Evolutionary conservation across 805 yeast genomes (phyloP).

Genomic region (Starmerella bombi): DNA sequence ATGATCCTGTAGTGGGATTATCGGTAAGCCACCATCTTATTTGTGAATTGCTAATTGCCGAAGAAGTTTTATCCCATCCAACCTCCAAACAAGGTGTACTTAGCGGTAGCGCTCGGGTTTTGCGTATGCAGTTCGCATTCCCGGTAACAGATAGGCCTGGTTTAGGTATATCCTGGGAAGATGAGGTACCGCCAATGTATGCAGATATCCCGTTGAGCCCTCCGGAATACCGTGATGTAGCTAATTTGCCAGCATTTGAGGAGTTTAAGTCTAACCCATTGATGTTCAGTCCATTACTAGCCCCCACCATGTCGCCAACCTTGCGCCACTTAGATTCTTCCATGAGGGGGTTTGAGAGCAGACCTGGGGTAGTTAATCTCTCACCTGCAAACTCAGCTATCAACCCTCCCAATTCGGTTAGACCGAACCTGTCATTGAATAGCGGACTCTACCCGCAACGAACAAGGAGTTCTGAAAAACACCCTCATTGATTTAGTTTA

Average conservation of each 20-base stretch:
- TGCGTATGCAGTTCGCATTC: slow-evolving; percentile 88
- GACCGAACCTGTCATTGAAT: no score
- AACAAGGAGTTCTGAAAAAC: not conserved
- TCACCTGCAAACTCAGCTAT: no score
- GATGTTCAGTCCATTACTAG: slow-evolving; percentile 20
- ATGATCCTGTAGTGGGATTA: slow-evolving; percentile 69
- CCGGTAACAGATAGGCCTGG: slow-evolving; percentile 82
- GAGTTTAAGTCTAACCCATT: slow-evolving; percentile 18
- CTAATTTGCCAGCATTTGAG: slow-evolving; percentile 22
- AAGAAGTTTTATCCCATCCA: slow-evolving; percentile 38
- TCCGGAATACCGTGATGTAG: slow-evolving; percentile 49
- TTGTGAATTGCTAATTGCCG: slow-evolving; percentile 88
- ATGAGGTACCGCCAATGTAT: slow-evolving; percentile 96
- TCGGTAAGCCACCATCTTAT: slow-evolving; percentile 62
- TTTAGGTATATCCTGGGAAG: slow-evolving; percentile 95
- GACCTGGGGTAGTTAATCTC: slow-evolving; percentile 1
- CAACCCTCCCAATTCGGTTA: no score
- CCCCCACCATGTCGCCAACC: slow-evolving; percentile 21
- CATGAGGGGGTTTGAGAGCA: slow-evolving; percentile 19
- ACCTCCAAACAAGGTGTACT: slow-evolving; percentile 27
- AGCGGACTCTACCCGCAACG: no score
- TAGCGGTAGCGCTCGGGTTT: slow-evolving; percentile 89
- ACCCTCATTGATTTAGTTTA: not conserved
- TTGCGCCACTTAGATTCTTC: slow-evolving; percentile 21
- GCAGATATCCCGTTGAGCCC: slow-evolving; percentile 80